Conservation (phyloP, 1,139 yeast genomes). For the Magnusiomyces ingens region DNA sequence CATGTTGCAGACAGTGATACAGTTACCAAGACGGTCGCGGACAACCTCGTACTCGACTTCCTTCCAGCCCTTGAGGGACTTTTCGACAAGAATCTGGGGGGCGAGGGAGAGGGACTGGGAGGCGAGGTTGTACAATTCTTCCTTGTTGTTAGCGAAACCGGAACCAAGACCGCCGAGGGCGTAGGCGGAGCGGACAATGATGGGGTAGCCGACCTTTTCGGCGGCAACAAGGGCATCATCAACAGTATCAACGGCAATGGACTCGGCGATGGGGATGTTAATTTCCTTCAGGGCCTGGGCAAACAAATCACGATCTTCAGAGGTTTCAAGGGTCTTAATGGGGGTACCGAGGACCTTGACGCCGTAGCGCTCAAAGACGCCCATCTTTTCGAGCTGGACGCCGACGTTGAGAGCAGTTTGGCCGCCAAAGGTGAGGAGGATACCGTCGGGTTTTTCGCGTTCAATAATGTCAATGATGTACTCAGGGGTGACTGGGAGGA, state of each 20-base stretch:
- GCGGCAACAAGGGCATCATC: constrained; percentile 93
- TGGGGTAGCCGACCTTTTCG: constrained; percentile 81
- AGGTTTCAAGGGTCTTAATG: constrained; percentile 85
- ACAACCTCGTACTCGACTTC: constrained; percentile 99
- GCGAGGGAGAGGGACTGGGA: constrained; percentile 84
- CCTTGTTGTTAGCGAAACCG: constrained; percentile 82
- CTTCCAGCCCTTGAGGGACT: constrained; percentile 99
- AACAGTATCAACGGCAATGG: constrained; percentile 87
- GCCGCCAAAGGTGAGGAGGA: constrained; percentile 93
- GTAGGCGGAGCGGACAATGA: constrained; percentile 95
- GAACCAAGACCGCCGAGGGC: constrained; percentile 98
- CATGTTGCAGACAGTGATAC: constrained; percentile 99
- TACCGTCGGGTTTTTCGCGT: constrained; percentile 94
- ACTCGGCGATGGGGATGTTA: constrained; percentile 90
- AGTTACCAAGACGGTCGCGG: constrained; percentile 93
- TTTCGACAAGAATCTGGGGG: constrained; percentile 92
- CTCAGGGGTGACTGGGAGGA: constrained; percentile 95
- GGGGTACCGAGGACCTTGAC: constrained; percentile 97
- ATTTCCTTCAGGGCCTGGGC: constrained; percentile 93
- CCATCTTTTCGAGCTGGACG: constrained; percentile 87
- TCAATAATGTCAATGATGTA: constrained; percentile 90
- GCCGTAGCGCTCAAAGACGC: constrained; percentile 82
- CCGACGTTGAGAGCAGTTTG: constrained; percentile 97
- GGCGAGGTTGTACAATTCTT: constrained; percentile 78
- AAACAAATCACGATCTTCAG: constrained; percentile 95